These are phyloP conservation scores for Astrothelium subdiscretum DNA, from an alignment of 495 filamentous ascomycete species.

Conservation along the genomic window DNA sequence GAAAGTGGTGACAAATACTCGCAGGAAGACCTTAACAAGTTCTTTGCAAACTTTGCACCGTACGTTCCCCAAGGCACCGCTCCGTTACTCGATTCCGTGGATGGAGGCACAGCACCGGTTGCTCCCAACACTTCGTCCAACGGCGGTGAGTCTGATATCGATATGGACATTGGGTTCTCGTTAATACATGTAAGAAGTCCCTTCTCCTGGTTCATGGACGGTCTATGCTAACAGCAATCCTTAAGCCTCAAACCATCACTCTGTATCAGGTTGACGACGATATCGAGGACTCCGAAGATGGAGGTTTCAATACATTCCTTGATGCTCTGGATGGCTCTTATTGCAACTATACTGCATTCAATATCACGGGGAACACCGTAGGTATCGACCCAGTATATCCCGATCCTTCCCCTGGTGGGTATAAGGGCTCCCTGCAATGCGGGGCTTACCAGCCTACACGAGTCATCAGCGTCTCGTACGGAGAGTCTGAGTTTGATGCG, in stretches of 20 bases:
- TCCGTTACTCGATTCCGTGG: slow-evolving; percentile 1
- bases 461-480: slow-evolving; percentile 12
- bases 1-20: slow-evolving; percentile 4
- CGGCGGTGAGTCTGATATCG: slow-evolving; percentile 6
- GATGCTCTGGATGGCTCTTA: slow-evolving; percentile 16
- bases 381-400: slow-evolving; percentile 12
- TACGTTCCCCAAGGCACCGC: neutral
- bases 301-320: slow-evolving; percentile 7
- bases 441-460: slow-evolving; percentile 9
- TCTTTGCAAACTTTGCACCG: slow-evolving; percentile 9
- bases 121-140: neutral
- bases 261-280: neutral
- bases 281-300: neutral
- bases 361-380: slow-evolving; percentile 5
- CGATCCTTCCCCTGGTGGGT: slow-evolving; percentile 7
- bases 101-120: slow-evolving; percentile 4
- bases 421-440: slow-evolving; percentile 12
- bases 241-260: neutral
- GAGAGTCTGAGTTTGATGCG: slow-evolving; percentile 10
- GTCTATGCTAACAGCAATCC: neutral
- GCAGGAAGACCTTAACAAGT: slow-evolving; percentile 5
- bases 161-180: neutral
- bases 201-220: neutral
- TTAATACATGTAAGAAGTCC: neutral
- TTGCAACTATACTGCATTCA: slow-evolving; percentile 8